Percentiles rank a stretch among this genome's conserved stretches.
phyloP scores from a whole-genome alignment of 108 stramenopile species.

The Schizochytrium sp. region DNA sequence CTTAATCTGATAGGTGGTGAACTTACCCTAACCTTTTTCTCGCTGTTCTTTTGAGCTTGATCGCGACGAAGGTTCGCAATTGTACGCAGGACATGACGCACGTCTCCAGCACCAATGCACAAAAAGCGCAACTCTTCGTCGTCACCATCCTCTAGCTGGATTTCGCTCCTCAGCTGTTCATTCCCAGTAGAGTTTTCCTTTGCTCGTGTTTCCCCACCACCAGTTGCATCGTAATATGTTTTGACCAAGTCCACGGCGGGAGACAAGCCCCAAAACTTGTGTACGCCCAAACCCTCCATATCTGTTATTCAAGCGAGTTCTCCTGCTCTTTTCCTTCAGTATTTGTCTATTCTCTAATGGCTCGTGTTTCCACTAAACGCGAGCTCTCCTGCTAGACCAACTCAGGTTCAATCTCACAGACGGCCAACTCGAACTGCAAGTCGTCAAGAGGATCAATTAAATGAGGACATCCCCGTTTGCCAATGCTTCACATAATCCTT shows the following conservation, averaged over 20 bases:
- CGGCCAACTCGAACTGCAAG: too few species aligned
- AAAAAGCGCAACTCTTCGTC: conserved; percentile 21
- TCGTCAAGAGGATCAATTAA: too few species aligned
- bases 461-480: too few species aligned
- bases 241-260: conserved; percentile 57
- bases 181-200: too few species aligned
- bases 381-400: too few species aligned
- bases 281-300: conserved; percentile 62
- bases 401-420: too few species aligned
- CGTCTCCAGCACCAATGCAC: conserved; percentile 65
- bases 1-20: not conserved
- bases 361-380: too few species aligned
- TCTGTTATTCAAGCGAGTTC: too few species aligned
- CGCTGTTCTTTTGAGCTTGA: not conserved
- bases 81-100: conserved; percentile 73
- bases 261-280: conserved; percentile 65
- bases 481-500: too few species aligned
- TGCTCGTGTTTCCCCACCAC: not conserved
- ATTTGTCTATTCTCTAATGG: too few species aligned
- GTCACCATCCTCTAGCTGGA: not conserved
- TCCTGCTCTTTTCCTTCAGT: too few species aligned
- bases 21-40: not conserved
- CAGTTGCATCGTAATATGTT: not conserved
- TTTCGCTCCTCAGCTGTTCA: too few species aligned
- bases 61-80: conserved; percentile 56